Evolutionary conservation across 2,329 filamentous ascomycete genomes (phyloP), one percentile per base, ranked within the genome.

Genomic region (Trichoderma hamatum): DNA sequence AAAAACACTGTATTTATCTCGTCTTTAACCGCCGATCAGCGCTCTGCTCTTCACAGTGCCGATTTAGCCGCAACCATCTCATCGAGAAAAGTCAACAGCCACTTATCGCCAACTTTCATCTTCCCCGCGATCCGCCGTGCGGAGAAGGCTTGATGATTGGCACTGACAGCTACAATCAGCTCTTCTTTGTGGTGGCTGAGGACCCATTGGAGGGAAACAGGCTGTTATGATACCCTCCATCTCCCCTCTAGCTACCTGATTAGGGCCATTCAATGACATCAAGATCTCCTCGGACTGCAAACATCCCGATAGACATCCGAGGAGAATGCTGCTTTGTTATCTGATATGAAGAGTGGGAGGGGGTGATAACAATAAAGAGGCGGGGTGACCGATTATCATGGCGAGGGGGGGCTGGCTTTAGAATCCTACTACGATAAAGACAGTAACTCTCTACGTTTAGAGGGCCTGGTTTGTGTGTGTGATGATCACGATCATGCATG

Each of bases 81-180:
- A 24, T 28, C 34, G 28, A 24, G 30, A 66, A 46, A 11, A 26
- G 16, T 28, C 63, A 66, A 55, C 62, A 64, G 61, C 61, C 61
- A 30, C 51, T 65, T 51, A 56, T 52, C 62, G 24, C 26, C 62
- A 55, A 32, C 51, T 46, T 56, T 56, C 46, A 46, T 58, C 52
- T 68, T 64, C 66, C 66, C 66, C 66, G 66, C 66, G 66, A 64
- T 68, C 28, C 26, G 55, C 19, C 28, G 51, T 68, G 66, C 66
- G 66, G 66, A 68, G 66, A 64, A 62, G 21, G n/a, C 13, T 11
- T 52, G 16, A 2, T 46, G 54, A 60, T 59, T 60, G 36, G 55
- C 28, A 52, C 19, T 49, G 19, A n/a, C 32, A 34, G 21, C 24
- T 59, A 55, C 52, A 21, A 26, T 16, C 51, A 32, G 0, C 24